Evolutionary conservation across 2,329 filamentous ascomycete species (phyloP), one percentile per base, ranked within the genome.

Genomic region (Diplodia intermedia): DNA sequence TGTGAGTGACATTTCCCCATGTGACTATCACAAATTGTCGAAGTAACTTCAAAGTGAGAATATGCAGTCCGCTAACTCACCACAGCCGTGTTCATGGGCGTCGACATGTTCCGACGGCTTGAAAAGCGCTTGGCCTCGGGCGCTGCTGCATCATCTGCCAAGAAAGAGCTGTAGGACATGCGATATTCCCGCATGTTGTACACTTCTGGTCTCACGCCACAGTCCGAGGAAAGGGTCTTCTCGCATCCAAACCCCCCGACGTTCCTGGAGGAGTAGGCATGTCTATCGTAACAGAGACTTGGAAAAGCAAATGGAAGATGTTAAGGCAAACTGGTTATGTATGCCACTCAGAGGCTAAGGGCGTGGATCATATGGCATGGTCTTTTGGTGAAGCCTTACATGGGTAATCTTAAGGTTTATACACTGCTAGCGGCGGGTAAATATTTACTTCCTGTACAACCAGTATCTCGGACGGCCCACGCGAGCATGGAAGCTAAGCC

Each of bases 41-140:
- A 33, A 2, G 23, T 43, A 60, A n/a, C 23, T 52, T 52, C 36
- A n/a, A 50, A 15, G 11, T 18, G 36, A 18, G 20, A 31, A 49
- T 12, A 47, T 18, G 36, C 36, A 20, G 8, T 15, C n/a, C 38
- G 4, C 60, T 63, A 18, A 63, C n/a, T 6, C 18, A 4, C 29
- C 20, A 33, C 40, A 66, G 65, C 66, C 14, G 56, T 63, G 14
- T 50, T 68, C 52, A 68, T 68, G 66, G 66, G 66, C 7, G 56
- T 56, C 52, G 66, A 68, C 31, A 68, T 68, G 66, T 56, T 65
- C 38, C 52, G 38, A 40, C 38, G 66, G 15, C 60, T 68, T 18
- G 50, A 62, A 20, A 65, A 63, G 26, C 36, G 52, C 18, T 55
- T 54, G 43, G 40, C 33, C 15, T 15, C 26, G 31, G 23, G 23